These are phyloP conservation scores for Cladosporium cucumerinum DNA, from an alignment of 2,329 filamentous ascomycete genomes.

Conservation along the genomic window DNA sequence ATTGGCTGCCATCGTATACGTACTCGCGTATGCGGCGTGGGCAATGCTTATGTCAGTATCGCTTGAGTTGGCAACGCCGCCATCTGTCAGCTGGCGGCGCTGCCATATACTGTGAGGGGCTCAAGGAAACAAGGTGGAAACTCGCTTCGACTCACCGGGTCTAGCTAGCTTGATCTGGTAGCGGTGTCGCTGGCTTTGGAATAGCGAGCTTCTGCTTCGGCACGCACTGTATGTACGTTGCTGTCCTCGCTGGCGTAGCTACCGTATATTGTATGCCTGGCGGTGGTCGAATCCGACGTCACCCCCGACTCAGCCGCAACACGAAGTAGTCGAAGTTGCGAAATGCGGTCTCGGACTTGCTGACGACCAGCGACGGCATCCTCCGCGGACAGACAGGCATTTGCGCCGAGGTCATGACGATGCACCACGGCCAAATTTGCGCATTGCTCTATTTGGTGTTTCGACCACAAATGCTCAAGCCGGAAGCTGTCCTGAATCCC, in stretches of 20 bases:
- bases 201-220: not conserved
- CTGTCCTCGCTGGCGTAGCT: not conserved
- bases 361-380: not conserved
- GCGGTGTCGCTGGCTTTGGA: not conserved
- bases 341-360: not conserved
- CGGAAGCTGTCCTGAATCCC: not conserved
- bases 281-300: not conserved
- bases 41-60: not conserved
- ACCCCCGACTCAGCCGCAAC: not conserved
- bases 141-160: conserved; percentile 5
- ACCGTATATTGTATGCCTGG: not conserved
- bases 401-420: not conserved
- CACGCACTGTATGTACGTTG: not conserved
- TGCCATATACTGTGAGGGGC: not conserved
- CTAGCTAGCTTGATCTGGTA: not conserved
- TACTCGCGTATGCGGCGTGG: not conserved
- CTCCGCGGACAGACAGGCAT: not conserved
- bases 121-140: not conserved
- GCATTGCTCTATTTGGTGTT: not conserved
- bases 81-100: not conserved
- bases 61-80: not conserved
- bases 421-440: not conserved
- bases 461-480: not conserved
- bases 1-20: conserved; percentile 4
- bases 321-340: not conserved